These are phyloP conservation scores for Backusella parvicylindrica DNA, from an alignment of 192 early-diverging fungal genomes.

Conservation along the genomic window DNA sequence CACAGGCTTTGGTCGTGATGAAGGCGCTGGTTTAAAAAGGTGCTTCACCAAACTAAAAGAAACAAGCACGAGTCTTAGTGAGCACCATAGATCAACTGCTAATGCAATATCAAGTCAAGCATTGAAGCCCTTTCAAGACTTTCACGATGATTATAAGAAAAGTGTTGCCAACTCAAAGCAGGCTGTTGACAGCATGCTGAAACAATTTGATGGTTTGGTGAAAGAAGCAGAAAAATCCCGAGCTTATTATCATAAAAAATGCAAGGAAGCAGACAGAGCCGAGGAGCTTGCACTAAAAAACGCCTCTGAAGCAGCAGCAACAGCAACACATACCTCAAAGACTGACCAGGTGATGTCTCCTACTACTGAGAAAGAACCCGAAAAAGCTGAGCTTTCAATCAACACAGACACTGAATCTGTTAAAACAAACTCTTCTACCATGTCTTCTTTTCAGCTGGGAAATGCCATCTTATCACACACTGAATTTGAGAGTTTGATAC, in stretches of 20 bases:
- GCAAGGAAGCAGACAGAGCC: conserved; percentile 62
- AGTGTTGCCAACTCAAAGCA: conserved; percentile 36
- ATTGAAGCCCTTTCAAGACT: conserved; percentile 46
- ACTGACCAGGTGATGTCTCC: not conserved
- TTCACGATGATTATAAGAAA: conserved; percentile 37
- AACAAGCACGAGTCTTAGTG: conserved; percentile 39
- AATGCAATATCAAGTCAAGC: conserved; percentile 39
- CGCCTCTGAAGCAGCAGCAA: not conserved
- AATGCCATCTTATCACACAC: conserved; percentile 7
- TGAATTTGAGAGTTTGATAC: conserved; percentile 23
- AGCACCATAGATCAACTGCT: conserved; percentile 41
- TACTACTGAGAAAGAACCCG: not conserved
- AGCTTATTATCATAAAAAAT: conserved; percentile 39
- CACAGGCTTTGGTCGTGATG: conserved; percentile 51
- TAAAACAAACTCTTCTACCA: not conserved
- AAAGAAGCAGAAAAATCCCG: conserved; percentile 45
- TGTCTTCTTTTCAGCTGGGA: conserved; percentile 13
- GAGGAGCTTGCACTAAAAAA: conserved; percentile 42
- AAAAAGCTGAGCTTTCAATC: not conserved
- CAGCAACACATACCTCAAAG: not conserved
- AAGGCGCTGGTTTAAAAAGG: conserved; percentile 49
- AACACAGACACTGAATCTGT: not conserved
- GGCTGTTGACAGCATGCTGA: conserved; percentile 45
- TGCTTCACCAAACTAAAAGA: conserved; percentile 47
- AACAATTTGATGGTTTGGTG: conserved; percentile 41